Evolutionary conservation across 1,284 basidiomycete species (phyloP).

Genomic region (Trametes sp.): DNA sequence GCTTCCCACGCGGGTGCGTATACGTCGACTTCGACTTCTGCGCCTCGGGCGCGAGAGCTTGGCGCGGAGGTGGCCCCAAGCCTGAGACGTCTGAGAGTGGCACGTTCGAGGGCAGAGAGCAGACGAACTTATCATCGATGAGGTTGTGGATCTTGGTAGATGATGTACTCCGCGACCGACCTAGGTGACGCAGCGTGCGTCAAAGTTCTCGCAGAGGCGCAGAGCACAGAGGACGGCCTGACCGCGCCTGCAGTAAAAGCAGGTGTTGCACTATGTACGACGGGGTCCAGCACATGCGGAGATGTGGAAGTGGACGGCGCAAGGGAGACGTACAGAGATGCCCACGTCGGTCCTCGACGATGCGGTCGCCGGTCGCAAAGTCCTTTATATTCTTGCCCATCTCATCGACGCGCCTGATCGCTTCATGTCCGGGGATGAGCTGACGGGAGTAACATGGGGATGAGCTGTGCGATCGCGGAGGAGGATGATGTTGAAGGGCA

Average conservation of each 20-base stretch:
- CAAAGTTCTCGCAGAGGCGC: slow-evolving; percentile 67
- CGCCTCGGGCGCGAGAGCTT: no score
- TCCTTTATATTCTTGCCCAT: slow-evolving; percentile 61
- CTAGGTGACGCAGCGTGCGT: slow-evolving; percentile 58
- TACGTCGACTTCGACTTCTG: no score
- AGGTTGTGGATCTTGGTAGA: slow-evolving; percentile 65
- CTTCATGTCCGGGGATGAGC: slow-evolving; percentile 68
- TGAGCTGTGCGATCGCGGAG: slow-evolving; percentile 19
- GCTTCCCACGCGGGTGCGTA: no score
- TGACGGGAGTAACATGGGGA: slow-evolving; percentile 28
- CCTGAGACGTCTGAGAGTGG: no score
- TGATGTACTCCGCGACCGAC: slow-evolving; percentile 67
- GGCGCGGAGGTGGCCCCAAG: no score
- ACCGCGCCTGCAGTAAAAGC: slow-evolving; percentile 67
- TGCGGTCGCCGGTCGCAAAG: slow-evolving; percentile 62
- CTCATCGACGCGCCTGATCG: slow-evolving; percentile 58
- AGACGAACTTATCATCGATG: slow-evolving; percentile 64
- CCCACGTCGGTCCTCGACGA: slow-evolving; percentile 66
- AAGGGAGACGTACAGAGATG: slow-evolving; percentile 44
- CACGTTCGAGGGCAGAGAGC: no score
- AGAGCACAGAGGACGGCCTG: slow-evolving; percentile 58
- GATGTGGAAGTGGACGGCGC: neutral
- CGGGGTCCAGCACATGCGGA: slow-evolving; percentile 13
- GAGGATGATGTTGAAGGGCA: slow-evolving; percentile 19
- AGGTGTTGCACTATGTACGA: slow-evolving; percentile 53